Conservation (phyloP, 441 rosid genomes). For the Jatropha multifida region DNA sequence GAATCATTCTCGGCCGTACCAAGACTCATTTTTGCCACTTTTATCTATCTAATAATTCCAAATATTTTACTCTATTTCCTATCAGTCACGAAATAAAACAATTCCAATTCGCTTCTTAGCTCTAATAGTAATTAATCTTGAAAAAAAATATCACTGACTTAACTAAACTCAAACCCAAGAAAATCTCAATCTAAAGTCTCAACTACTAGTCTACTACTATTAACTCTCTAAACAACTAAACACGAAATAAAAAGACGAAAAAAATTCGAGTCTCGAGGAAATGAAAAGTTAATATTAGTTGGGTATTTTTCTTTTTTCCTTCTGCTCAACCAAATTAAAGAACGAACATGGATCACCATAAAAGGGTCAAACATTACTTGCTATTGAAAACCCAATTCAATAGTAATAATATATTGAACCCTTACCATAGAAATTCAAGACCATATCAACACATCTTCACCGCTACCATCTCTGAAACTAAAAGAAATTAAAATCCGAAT, state of each 20-base stretch:
- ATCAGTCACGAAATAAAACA: background rate
- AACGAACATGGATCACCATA: conserved; percentile 36
- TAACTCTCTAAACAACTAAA: background rate
- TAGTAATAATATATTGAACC: conserved; percentile 12
- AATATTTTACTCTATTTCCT: background rate
- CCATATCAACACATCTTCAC: conserved; percentile 20
- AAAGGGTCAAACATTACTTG: conserved; percentile 30
- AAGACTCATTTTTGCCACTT: conserved; percentile 73
- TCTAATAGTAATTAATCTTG: background rate
- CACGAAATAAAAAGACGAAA: background rate
- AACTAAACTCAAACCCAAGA: conserved; percentile 5
- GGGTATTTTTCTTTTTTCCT: conserved; percentile 23
- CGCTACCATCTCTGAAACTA: conserved; percentile 14
- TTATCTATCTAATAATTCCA: conserved; percentile 1
- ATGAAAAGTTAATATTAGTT: background rate
- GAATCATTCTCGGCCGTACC: conserved; percentile 60
- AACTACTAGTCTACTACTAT: conserved; percentile 7
- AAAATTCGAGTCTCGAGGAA: background rate
- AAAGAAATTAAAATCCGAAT: background rate
- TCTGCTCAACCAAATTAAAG: conserved; percentile 40
- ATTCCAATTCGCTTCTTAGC: background rate
- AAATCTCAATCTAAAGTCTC: background rate
- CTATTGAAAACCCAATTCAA: conserved; percentile 14
- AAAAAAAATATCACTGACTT: background rate
- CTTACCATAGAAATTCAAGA: conserved; percentile 29